Base-by-base conservation (phyloP, 1,284 basidiomycete species). In the Rugosomyces carneus region DNA sequence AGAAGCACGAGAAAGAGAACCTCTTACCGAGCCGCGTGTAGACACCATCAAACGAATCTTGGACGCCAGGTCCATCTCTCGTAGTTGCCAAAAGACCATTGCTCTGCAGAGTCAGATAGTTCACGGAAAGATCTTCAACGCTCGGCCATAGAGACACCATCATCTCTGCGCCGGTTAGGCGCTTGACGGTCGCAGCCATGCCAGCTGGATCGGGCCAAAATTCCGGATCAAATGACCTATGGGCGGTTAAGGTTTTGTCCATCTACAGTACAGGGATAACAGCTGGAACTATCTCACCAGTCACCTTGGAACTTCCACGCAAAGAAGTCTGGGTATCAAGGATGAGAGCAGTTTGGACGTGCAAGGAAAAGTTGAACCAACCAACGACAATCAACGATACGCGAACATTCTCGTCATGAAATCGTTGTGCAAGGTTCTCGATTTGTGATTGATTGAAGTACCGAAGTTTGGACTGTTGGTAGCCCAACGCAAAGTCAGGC, bases 71-170 rank as follows among this genome's bases (percentile, higher is more conserved):
- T 5, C 68, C 69, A 50, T 69, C 68, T 35, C 67, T 55, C 13
- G 67, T 69, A 7, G 66, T 66, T 6, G 63, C 68, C 6, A 71
- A 48, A 21, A 69, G 51, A 1, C 68, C 67, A 31, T 64, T 50
- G 44, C 60, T 46, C 44, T 69, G 67, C 37, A 70, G 45, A 7
- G 57, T 49, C 9, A 65, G 48, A 45, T 69, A 69, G 42, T 69
- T 69, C 29, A 56, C 61, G 1, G 67, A 69, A 13, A 65, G 52
- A 47, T 70, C 67, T 50, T 70, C 68, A 13, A 69, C 67, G 44
- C 66, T 67, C 1, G 68, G 68, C 68, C 68, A 70, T 23, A 70
- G 55, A 9, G 68, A 69, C 7, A 69, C 68, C 68, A 70, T 70
- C 61, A 70, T 63, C 49, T 70, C 66, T n/a, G 68, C 68, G 2